Base-by-base conservation (phyloP, 441 rosid species). In the Lepidium campestre region DNA sequence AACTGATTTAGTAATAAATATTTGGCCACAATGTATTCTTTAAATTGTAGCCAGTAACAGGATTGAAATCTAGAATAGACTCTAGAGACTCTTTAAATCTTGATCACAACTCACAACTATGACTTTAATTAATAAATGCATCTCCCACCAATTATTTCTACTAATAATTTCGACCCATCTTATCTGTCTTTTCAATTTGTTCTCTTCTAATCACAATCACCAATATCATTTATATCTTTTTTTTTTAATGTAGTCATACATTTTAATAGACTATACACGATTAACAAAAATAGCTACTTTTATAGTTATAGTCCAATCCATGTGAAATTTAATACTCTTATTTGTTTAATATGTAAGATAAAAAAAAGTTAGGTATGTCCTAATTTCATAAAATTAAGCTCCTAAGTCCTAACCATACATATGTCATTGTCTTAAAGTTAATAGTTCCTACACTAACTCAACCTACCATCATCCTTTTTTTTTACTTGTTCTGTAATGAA, bases 71-170 rank as follows among this genome's bases (percentile, higher is more conserved):
- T 65, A 65, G 46, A 57, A 57, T 72, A 56, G 56, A 65, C 57
- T 27, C 22, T 72, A 50, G 67, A 65, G 48, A n/a, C 72, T 42
- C 67, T 72, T 65, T 72, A 65, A 65, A 72, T 65, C 56, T 52
- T 52, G 62, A 58, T 72, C 72, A 72, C 62, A 65, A 41, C 17
- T 72, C 46, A 72, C 40, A 48, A 53, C 31, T 49, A 10, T 65
- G 72, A 58, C 67, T 64, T 71, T 58, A 19, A 58, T n/a, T 29
- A 29, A 29, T 29, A n/a, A n/a, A 41, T 58, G 76, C 36, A 57
- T 57, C 47, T 65, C n/a, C 2, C 61, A 65, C 41, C 32, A 72
- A 13, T 40, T 37, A 7, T 62, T 53, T 62, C 13, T 12, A 45
- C 27, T 10, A 55, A 27, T 19, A 4, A 48, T 71, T 65, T 40